Percentiles rank a stretch among this genome's conserved stretches.
Conservation (phyloP, 1,284 basidiomycete species). For the Mycosarcoma mackinlayi region DNA sequence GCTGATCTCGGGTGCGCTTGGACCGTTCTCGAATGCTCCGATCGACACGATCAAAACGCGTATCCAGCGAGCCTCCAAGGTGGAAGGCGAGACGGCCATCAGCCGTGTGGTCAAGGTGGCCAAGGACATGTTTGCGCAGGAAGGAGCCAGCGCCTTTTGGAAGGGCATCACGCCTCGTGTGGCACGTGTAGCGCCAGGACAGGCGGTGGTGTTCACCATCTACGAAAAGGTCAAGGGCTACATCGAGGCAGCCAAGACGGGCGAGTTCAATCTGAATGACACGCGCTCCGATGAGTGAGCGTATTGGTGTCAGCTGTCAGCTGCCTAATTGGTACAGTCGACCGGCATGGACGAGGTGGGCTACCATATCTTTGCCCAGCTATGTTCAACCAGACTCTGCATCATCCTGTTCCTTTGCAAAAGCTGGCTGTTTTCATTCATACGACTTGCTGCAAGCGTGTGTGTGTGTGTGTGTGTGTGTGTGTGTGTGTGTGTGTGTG, state of each 20-base stretch:
- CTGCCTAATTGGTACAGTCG: neutral
- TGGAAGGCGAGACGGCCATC: constrained; percentile 80
- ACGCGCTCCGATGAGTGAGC: constrained; percentile 59
- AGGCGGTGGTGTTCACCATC: constrained; percentile 72
- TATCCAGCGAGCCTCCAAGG: constrained; percentile 82
- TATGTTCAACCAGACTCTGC: no score
- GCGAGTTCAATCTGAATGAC: constrained; percentile 58
- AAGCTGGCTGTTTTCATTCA: no score
- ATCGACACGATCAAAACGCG: constrained; percentile 96
- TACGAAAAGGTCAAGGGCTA: constrained; percentile 67
- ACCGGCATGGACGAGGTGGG: neutral
- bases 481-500: constrained; percentile 9
- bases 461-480: no score
- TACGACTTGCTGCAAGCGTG: no score
- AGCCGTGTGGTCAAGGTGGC: constrained; percentile 82
- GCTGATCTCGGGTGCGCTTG: constrained; percentile 95
- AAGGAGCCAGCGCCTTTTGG: constrained; percentile 87
- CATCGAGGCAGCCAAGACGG: constrained; percentile 62
- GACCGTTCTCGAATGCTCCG: constrained; percentile 93
- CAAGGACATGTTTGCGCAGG: constrained; percentile 89
- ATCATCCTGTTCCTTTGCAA: no score
- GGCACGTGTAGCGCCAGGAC: constrained; percentile 86
- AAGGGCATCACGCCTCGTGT: constrained; percentile 92
- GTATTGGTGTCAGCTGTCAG: no score
- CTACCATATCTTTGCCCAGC: neutral